Evolutionary conservation across 345 rosid species (phyloP).

Genomic region (Gossypium rotundifolium): DNA sequence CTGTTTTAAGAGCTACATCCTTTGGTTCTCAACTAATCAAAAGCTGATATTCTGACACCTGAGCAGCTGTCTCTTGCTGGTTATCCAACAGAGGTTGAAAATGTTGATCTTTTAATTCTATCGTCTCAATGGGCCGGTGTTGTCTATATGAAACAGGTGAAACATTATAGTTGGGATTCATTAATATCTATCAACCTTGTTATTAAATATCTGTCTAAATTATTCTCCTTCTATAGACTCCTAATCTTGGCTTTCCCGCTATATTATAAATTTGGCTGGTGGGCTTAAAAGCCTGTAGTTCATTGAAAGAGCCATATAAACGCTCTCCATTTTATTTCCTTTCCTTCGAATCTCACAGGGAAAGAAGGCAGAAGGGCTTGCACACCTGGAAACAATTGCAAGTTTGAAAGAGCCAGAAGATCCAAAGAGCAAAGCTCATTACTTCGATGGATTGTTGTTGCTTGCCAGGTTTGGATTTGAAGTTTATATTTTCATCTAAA

Average conservation of each 20-base stretch:
- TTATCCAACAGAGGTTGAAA: slow-evolving; percentile 41
- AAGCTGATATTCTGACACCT: slow-evolving; percentile 10
- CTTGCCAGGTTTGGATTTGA: slow-evolving; percentile 48
- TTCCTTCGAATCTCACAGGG: slow-evolving; percentile 33
- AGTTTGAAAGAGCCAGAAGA: slow-evolving; percentile 62
- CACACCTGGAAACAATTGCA: slow-evolving; percentile 69
- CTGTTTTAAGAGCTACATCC: slow-evolving; percentile 4
- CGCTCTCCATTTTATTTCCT: neutral
- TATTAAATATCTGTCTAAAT: neutral
- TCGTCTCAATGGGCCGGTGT: slow-evolving; percentile 84
- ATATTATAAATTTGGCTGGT: neutral
- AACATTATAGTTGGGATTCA: neutral
- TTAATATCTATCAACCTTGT: neutral
- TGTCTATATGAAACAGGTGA: slow-evolving; percentile 62
- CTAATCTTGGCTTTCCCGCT: neutral
- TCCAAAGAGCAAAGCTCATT: slow-evolving; percentile 63
- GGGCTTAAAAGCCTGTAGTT: neutral
- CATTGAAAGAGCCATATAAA: neutral
- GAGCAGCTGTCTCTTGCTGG: slow-evolving; percentile 46
- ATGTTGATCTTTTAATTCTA: slow-evolving; percentile 58
- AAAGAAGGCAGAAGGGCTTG: slow-evolving; percentile 58
- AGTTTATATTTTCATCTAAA: neutral
- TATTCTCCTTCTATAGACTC: neutral
- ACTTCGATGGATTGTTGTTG: slow-evolving; percentile 60
- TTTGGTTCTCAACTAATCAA: neutral